Evolutionary conservation across 106 monocot genomes (phyloP).

Genomic region (Vanilla planifolia): DNA sequence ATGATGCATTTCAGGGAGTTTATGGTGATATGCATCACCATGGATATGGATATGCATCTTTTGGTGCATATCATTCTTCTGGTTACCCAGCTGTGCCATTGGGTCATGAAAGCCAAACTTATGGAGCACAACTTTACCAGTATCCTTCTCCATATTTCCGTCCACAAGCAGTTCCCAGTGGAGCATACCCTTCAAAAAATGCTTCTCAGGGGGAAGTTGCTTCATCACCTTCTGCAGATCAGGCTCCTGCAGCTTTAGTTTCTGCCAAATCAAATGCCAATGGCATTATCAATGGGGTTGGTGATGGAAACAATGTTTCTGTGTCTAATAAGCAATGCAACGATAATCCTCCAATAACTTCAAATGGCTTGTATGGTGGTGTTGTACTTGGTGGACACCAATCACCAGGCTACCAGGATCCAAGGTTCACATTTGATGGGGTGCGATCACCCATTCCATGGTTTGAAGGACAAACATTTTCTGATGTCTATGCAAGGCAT

Average conservation of each 20-base stretch:
- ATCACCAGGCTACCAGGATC: slow-evolving; percentile 41
- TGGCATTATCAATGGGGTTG: slow-evolving; percentile 34
- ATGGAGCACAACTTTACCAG: slow-evolving; percentile 78
- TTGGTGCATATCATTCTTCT: slow-evolving; percentile 64
- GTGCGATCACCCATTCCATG: slow-evolving; percentile 51
- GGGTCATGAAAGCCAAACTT: slow-evolving; percentile 69
- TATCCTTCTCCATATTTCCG: slow-evolving; percentile 59
- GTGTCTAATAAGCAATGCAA: slow-evolving; percentile 19
- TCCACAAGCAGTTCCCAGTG: slow-evolving; percentile 27
- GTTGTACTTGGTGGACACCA: slow-evolving; percentile 30
- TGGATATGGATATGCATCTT: slow-evolving; percentile 68
- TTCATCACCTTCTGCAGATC: slow-evolving; percentile 14
- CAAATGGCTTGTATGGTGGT: slow-evolving; percentile 49
- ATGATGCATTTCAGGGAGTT: slow-evolving; percentile 38
- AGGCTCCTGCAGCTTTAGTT: slow-evolving; percentile 26
- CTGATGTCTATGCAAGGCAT: slow-evolving; percentile 33
- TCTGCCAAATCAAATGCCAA: slow-evolving; percentile 33
- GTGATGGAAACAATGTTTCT: slow-evolving; percentile 29
- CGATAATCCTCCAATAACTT: slow-evolving; percentile 27
- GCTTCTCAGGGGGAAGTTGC: background rate
- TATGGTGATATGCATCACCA: slow-evolving; percentile 66
- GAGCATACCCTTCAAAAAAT: slow-evolving; percentile 3
- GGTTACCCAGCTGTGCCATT: slow-evolving; percentile 61
- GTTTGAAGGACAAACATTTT: slow-evolving; percentile 39
- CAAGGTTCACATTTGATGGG: slow-evolving; percentile 49